phyloP scores from a whole-genome alignment of 2,329 filamentous ascomycete genomes.

The Metarhizium rileyi region DNA sequence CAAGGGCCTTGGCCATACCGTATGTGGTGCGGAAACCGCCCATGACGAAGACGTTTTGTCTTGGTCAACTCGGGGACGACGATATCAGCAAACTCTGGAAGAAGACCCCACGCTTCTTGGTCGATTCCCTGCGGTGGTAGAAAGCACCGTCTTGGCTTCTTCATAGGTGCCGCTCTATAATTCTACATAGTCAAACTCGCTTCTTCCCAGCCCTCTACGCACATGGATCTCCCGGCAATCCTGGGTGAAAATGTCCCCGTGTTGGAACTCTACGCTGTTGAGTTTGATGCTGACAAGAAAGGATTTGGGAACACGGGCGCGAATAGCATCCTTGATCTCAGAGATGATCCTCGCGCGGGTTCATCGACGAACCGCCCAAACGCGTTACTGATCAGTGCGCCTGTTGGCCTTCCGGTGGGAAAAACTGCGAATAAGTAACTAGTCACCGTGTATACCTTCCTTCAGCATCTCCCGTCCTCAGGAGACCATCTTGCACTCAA shows the following conservation, averaged over 20 bases:
- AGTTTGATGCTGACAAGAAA: constrained; percentile 46
- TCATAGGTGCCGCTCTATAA: constrained; percentile 52
- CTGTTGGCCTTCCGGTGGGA: constrained; percentile 39
- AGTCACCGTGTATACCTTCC: constrained; percentile 24
- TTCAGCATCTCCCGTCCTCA: neutral
- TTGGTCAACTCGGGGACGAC: constrained; percentile 34
- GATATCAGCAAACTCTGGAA: constrained; percentile 48
- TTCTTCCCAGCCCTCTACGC: constrained; percentile 35
- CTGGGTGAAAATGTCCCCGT: constrained; percentile 40
- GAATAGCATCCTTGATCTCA: constrained; percentile 31
- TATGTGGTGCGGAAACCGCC: constrained; percentile 45
- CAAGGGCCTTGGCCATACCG: constrained; percentile 49
- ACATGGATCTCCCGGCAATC: constrained; percentile 41
- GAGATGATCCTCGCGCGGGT: constrained; percentile 36
- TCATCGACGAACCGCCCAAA: constrained; percentile 32
- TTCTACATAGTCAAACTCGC: constrained; percentile 48
- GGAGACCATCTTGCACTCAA: no score
- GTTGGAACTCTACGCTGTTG: constrained; percentile 46
- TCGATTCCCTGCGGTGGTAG: constrained; percentile 41
- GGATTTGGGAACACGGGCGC: constrained; percentile 17
- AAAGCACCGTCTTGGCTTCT: constrained; percentile 40
- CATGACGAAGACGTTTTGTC: constrained; percentile 49
- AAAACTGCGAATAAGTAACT: constrained; percentile 43
- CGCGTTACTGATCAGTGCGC: constrained; percentile 42
- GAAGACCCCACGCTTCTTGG: constrained; percentile 46